Evolutionary conservation across 2,329 filamentous ascomycete genomes (phyloP).

Genomic region (Fusarium gaditjirri): DNA sequence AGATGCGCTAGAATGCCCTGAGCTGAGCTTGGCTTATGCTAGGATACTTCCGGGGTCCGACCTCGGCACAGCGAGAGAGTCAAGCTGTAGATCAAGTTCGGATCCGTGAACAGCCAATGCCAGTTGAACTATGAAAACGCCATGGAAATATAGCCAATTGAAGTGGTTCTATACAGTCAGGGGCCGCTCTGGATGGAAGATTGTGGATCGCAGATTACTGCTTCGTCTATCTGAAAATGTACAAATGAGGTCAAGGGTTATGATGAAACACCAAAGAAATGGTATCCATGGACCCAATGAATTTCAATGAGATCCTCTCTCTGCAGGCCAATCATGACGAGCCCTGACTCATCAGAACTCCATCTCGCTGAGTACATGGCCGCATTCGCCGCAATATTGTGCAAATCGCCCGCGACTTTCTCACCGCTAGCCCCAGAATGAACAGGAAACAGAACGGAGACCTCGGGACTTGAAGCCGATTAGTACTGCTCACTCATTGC

Average conservation of each 20-base stretch:
- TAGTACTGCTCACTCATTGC: not conserved
- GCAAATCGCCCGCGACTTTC: slow-evolving; percentile 16
- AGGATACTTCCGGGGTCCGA: slow-evolving; percentile 18
- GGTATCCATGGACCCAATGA: slow-evolving; percentile 7
- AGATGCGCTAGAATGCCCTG: slow-evolving; percentile 25
- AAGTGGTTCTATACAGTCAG: not conserved
- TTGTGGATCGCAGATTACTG: not conserved
- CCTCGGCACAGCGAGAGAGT: slow-evolving; percentile 8
- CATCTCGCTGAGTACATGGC: slow-evolving; percentile 22
- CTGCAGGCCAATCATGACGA: slow-evolving; percentile 23
- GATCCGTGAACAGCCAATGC: slow-evolving; percentile 20
- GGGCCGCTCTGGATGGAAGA: not conserved
- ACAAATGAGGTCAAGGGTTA: slow-evolving; percentile 15
- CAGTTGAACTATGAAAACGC: not conserved
- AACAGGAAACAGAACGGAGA: slow-evolving; percentile 17
- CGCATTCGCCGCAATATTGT: slow-evolving; percentile 29
- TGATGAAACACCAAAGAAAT: slow-evolving; percentile 23
- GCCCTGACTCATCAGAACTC: slow-evolving; percentile 29
- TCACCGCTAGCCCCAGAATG: slow-evolving; percentile 32
- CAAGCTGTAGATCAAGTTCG: slow-evolving; percentile 18
- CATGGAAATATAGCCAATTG: slow-evolving; percentile 12
- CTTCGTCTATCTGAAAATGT: slow-evolving; percentile 6
- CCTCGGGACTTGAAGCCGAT: slow-evolving; percentile 29
- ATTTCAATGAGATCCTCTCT: not conserved
- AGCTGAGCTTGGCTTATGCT: not conserved